Conservation (phyloP, 148 eudicot species). For the Rhododendron ferrugineum region DNA sequence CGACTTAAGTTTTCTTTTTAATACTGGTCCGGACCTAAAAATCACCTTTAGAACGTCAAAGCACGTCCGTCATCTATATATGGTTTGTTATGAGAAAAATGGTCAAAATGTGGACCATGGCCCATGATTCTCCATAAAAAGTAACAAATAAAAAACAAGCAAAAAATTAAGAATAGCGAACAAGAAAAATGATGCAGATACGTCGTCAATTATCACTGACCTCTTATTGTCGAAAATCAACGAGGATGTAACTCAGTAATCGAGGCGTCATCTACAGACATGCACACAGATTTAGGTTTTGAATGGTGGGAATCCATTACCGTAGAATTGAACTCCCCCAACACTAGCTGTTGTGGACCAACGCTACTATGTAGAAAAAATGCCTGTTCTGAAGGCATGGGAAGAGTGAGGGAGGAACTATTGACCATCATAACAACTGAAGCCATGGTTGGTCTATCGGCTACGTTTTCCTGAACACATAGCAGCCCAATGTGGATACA, state of each 20-base stretch:
- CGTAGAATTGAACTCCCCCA: background rate
- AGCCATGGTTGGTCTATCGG: constrained; percentile 30
- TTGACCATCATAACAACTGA: constrained; percentile 18
- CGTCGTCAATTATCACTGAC: background rate
- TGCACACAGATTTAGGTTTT: background rate
- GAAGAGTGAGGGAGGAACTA: constrained; percentile 16
- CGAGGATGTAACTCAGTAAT: constrained; percentile 21
- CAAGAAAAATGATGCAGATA: background rate
- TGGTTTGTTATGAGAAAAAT: background rate
- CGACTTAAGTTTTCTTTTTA: no score
- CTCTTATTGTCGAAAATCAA: constrained; percentile 3
- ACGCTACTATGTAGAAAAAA: background rate
- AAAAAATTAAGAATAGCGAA: background rate
- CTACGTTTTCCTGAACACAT: constrained; percentile 23
- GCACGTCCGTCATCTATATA: no score
- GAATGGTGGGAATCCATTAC: background rate
- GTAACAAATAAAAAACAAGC: background rate
- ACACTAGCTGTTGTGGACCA: constrained; percentile 4
- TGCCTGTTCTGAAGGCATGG: constrained; percentile 28
- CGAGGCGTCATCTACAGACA: constrained; percentile 22
- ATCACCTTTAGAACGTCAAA: no score
- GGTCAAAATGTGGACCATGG: background rate
- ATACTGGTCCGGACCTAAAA: no score
- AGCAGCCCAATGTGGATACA: no score
- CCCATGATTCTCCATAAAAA: background rate